Evolutionary conservation across 495 filamentous ascomycete genomes (phyloP), one percentile per base, ranked within the genome.

Genomic region (Aspergillus leporis): DNA sequence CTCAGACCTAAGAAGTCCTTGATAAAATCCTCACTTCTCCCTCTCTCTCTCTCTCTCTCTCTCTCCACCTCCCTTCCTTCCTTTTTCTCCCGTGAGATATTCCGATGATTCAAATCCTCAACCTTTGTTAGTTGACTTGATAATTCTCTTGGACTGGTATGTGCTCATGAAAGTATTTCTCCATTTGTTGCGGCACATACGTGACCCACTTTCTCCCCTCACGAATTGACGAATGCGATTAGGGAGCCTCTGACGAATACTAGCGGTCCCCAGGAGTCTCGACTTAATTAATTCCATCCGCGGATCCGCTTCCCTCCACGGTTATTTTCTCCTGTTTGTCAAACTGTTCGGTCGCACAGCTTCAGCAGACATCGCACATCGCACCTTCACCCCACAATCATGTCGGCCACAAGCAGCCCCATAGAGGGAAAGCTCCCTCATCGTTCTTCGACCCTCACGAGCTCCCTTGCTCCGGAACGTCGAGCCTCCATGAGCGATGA

Each of bases 401-500:
- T 74, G 72, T 73, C 74, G 46, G 64, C 74, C 7, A 51, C 68
- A 10, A 65, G 62, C 25, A 75, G 66, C 64, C 71, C 77, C 54
- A 67, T 74, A 47, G 72, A 71, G 21, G 56, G 71, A 51, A 66
- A 74, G 60, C 75, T 86, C 70, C 83, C 87, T 30, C 67, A 82
- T 55, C 79, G 87, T 59, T 81, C 87, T 57, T 74, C 66, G 16
- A 86, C 86, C 14, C 68, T 80, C 50, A 64, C 66, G 58, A 83
- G 83, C 62, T 71, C 71, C 58, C 56, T 81, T 70, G 81, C 80
- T 14, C 55, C 64, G 21, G 74, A 72, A 31, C 72, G 71, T 21
- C 67, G 69, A 16, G 71, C 72, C 1, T 76, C 73, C 6, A 61
- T 70, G 58, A 78, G 74, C 51, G 81, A 82, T 12, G 85, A 87